Evolutionary conservation across 768 basidiomycete species (phyloP).

Genomic region (Mrakia frigida): DNA sequence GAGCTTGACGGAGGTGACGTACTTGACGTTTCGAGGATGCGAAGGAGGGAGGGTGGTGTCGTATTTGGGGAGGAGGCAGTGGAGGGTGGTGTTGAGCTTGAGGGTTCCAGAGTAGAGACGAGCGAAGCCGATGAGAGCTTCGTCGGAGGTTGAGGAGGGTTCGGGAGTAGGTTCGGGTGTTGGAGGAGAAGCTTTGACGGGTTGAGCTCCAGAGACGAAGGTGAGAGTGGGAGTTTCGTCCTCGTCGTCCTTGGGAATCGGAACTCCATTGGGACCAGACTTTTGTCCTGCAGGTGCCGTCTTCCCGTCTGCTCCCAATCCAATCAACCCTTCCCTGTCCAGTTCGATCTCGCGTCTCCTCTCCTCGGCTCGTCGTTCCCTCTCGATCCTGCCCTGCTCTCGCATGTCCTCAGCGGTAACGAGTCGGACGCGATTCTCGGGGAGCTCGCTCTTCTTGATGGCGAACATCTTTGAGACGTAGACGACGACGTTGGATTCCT

Average conservation of each 20-base stretch:
- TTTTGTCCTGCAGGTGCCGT: conserved; percentile 33
- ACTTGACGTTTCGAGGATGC: conserved; percentile 63
- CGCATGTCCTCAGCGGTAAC: conserved; percentile 81
- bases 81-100: conserved; percentile 57
- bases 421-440: conserved; percentile 72
- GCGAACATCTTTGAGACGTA: conserved; percentile 99
- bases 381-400: conserved; percentile 52
- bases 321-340: conserved; percentile 24
- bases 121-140: conserved; percentile 84
- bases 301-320: conserved; percentile 31
- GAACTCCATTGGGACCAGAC: neutral
- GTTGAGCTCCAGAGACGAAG: conserved; percentile 18
- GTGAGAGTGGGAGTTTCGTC: conserved; percentile 19
- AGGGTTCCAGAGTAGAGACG: conserved; percentile 88
- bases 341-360: conserved; percentile 26
- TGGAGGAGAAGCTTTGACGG: neutral
- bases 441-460: conserved; percentile 69
- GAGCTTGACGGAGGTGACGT: conserved; percentile 58
- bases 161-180: neutral
- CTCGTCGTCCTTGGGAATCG: conserved; percentile 41
- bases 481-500: conserved; percentile 63
- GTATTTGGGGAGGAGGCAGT: conserved; percentile 84
- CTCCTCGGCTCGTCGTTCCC: conserved; percentile 40
- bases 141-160: conserved; percentile 40
- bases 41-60: conserved; percentile 56